Evolutionary conservation across 129 eudicot species (phyloP).

Genomic region (Silybum marianum): DNA sequence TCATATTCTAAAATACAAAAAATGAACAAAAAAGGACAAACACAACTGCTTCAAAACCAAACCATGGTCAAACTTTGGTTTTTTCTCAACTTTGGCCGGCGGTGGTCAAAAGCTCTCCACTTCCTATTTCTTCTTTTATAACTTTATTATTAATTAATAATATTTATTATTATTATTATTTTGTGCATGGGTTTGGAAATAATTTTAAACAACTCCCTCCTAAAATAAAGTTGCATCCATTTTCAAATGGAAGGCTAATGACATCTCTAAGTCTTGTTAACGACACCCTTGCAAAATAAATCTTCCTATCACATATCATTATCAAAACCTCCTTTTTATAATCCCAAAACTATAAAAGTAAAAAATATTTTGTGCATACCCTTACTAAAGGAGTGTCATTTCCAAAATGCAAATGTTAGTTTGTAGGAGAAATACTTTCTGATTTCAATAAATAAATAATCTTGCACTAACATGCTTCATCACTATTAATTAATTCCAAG

Average conservation of each 20-base stretch:
- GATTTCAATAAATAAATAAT: too few species aligned
- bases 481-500: not conserved
- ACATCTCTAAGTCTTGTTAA: too few species aligned
- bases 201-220: not conserved
- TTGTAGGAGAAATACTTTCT: not conserved
- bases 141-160: too few species aligned
- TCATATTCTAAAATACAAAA: not conserved
- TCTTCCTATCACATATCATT: too few species aligned
- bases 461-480: too few species aligned
- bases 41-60: not conserved
- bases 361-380: too few species aligned
- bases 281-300: too few species aligned
- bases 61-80: not conserved
- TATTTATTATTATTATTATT: not conserved
- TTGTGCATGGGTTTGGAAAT: not conserved
- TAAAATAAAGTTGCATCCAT: not conserved
- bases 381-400: too few species aligned
- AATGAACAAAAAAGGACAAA: not conserved
- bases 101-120: not conserved
- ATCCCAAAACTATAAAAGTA: too few species aligned
- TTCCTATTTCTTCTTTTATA: not conserved
- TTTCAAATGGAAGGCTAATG: too few species aligned
- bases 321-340: too few species aligned
- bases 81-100: not conserved
- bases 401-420: too few species aligned